Evolutionary conservation across 768 basidiomycete genomes (phyloP).

Genomic region (Pisolithus microcarpus): DNA sequence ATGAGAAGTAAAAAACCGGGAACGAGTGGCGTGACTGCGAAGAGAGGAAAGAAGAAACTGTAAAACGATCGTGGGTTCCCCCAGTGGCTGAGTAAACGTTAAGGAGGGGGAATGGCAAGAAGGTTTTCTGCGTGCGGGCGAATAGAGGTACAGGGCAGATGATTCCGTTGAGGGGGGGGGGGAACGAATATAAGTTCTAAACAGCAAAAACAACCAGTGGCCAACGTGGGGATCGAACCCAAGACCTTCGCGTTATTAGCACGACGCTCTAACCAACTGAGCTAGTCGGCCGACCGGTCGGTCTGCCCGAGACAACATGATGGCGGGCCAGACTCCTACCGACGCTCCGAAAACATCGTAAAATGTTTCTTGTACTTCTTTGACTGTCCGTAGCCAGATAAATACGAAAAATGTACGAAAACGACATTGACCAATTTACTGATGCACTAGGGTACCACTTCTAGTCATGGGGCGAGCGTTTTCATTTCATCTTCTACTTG

Average conservation of each 20-base stretch:
- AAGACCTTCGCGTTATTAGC: conserved; percentile 62
- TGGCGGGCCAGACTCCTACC: no score
- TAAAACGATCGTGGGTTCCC: not conserved
- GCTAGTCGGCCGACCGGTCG: conserved; percentile 31
- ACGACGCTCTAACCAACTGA: conserved; percentile 47
- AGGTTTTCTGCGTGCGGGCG: conserved; percentile 1
- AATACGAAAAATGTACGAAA: no score
- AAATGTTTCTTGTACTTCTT: no score
- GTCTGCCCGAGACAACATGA: no score
- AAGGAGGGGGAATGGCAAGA: not conserved
- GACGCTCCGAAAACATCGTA: no score
- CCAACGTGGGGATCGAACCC: conserved; percentile 67
- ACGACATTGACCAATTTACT: no score
- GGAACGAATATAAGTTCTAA: no score
- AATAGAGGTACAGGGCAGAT: conserved; percentile 5
- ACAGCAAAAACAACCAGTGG: conserved; percentile 23
- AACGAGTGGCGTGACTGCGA: not conserved
- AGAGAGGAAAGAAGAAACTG: not conserved
- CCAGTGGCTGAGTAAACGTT: not conserved
- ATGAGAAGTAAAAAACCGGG: not conserved
- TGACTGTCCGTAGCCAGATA: no score
- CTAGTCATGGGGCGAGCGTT: no score
- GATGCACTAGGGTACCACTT: no score
- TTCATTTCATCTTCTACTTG: no score
- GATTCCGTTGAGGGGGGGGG: no score